Base-by-base conservation (phyloP, 495 filamentous ascomycete genomes). In the Xylaria telfairii region DNA sequence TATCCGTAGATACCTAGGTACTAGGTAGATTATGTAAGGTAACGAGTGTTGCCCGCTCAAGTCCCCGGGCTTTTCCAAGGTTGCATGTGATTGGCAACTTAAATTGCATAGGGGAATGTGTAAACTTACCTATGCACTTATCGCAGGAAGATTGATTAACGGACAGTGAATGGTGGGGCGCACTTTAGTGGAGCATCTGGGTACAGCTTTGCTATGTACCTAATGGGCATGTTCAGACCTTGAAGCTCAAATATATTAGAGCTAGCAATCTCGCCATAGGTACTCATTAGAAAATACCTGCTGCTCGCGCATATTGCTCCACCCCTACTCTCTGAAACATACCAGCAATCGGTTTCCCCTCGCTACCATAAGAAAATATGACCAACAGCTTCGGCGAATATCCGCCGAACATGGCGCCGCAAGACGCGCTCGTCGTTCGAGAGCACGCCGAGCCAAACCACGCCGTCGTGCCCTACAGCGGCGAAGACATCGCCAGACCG, bases 401-500 rank as follows among this genome's bases (percentile, higher is more conserved):
- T 68, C 84, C 86, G 72, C 85, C 87, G 39, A 87, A 87, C 75
- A 87, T 89, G 81, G 78, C 85, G 67, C 84, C 86, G 26, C 79
- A 84, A 73, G 85, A 89, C 72, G 84, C 86, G 30, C 83, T 89
- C 47, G 77, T 89, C 19, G 78, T 86, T 26, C 87, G 85, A 28
- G 75, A 86, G 75, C 79, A 83, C 72, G 82, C 82, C 49, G 78
- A 76, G 62, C 79, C 83, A 59, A 84, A 86, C 68, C 87, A 89
- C 68, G 87, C 84, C 32, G 85, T 88, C 60, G 88, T 91, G 17
- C 87, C 88, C 47, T 92, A 94, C 80, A 89, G 90, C 61, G 83
- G 81, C 71, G 83, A 86, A 42, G 90, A 93, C 72, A 86, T 97
- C 44, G 84, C 87, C 37, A 88, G 90, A 47, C 90, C 92, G 1